These are phyloP conservation scores for Pezicula rhizophila DNA, from an alignment of 2,329 filamentous ascomycete genomes.

Conservation along the genomic window DNA sequence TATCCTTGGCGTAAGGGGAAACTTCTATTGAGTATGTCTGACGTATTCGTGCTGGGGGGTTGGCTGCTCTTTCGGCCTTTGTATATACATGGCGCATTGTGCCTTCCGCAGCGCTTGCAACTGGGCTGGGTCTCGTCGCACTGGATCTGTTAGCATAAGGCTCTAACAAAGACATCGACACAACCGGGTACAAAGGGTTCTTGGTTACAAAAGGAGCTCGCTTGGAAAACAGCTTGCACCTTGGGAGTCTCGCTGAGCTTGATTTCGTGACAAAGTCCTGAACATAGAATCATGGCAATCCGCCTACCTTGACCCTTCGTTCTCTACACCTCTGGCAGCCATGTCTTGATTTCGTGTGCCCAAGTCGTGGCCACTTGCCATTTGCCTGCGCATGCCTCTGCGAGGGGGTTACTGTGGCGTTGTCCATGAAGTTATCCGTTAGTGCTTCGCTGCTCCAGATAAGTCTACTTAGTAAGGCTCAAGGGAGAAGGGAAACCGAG, in stretches of 20 bases:
- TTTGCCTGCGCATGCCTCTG: too few relatives aligned
- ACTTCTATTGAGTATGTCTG: background rate
- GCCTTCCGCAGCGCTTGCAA: slow-evolving; percentile 14
- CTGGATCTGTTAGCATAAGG: background rate
- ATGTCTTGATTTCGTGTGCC: slow-evolving; percentile 27
- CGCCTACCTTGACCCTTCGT: slow-evolving; percentile 27
- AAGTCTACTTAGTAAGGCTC: too few relatives aligned
- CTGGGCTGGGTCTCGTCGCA: slow-evolving; percentile 19
- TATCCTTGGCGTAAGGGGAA: background rate
- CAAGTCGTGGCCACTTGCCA: slow-evolving; percentile 1
- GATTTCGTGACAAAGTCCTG: too few relatives aligned
- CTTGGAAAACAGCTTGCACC: background rate
- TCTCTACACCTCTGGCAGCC: slow-evolving; percentile 27
- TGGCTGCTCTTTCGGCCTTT: slow-evolving; percentile 1
- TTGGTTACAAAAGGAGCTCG: background rate
- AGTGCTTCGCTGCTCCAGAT: too few relatives aligned
- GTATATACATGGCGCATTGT: slow-evolving; percentile 13
- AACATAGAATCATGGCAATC: too few relatives aligned
- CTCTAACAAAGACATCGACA: background rate
- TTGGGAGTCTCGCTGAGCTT: background rate
- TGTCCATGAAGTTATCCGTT: too few relatives aligned
- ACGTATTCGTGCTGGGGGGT: background rate
- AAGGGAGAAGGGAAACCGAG: too few relatives aligned
- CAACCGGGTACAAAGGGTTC: background rate
- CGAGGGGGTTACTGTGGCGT: too few relatives aligned